Base-by-base conservation (phyloP, 2,329 filamentous ascomycete genomes). In the Diplodia sapinea region DNA sequence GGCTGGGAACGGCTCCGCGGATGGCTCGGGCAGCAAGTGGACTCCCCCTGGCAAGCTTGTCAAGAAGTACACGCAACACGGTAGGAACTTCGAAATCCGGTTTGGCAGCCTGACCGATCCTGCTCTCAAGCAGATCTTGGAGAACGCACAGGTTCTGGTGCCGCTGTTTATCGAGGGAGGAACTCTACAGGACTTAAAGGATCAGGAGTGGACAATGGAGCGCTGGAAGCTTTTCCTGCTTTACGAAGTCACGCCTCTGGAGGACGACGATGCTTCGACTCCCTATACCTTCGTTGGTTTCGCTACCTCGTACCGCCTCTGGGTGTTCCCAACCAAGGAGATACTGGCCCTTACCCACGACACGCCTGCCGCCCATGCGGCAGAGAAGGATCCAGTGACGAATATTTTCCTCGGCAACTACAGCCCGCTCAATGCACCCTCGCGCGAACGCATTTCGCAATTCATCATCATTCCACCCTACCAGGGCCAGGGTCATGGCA, bases 141-240 rank as follows among this genome's bases (percentile, higher is more conserved):
- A 88, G 69, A 92, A 94, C 64, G 87, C 96, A 71, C 93, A 97
- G 80, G 88, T 97, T 66, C 83, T 96, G 43, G 87, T 94, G 5
- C 88, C 92, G 17, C 84, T 98, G 69, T 96, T 93, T 77, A 97
- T 99, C 70, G 96, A 99, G 78, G 95, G 92, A 33, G 95, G 94
- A n/a, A 91, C 88, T 4, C 88, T 88, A 47, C 88, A 97, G 55
- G 87, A 87, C 17, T 82, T 90, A 2, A 88, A 93, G 49, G 85
- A 91, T 64, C 86, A 90, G 0, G 73, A 94, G 70, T 90, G 88
- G 84, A 89, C 88, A 0, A 79, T 90, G 23, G 87, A 93, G 69
- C 87, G 94, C 73, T 99, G 95, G 95, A 93, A 91, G 0, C 81
- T 98, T n/a, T 98, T 93, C 80, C 89, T 97, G 72, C 83, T 97